Evolutionary conservation across 805 yeast genomes (phyloP).

Genomic region (Cyberlindnera veronae): DNA sequence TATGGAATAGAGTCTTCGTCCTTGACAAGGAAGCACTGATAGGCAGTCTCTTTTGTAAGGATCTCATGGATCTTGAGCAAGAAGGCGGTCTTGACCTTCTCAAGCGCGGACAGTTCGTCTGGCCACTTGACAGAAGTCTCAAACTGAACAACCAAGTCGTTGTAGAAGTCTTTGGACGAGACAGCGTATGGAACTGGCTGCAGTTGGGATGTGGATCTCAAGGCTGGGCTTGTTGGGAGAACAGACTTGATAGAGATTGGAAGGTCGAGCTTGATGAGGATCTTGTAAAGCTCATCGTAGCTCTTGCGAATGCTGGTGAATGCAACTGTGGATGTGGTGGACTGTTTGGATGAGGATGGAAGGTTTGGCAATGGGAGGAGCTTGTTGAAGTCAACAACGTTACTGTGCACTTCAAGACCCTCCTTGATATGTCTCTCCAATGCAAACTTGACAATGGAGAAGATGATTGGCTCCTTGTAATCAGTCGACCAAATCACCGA

Average conservation of each 20-base stretch:
- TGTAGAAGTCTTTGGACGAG: conserved; percentile 73
- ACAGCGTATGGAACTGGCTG: conserved; percentile 82
- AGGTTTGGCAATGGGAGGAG: conserved; percentile 57
- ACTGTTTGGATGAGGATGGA: conserved; percentile 54
- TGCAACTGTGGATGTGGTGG: conserved; percentile 40
- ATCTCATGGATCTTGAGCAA: conserved; percentile 63
- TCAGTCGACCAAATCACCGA: conserved; percentile 81
- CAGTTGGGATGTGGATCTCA: conserved; percentile 71
- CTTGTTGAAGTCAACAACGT: conserved; percentile 44
- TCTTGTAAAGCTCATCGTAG: conserved; percentile 56
- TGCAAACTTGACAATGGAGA: conserved; percentile 60
- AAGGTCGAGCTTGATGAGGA: conserved; percentile 44
- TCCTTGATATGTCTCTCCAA: conserved; percentile 61
- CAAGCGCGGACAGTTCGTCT: conserved; percentile 79
- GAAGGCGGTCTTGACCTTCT: conserved; percentile 88
- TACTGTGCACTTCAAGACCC: conserved; percentile 29
- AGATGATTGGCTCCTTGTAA: conserved; percentile 56
- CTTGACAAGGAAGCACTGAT: conserved; percentile 56
- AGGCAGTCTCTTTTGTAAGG: conserved; percentile 43
- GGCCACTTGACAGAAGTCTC: conserved; percentile 96
- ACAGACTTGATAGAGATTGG: conserved; percentile 75
- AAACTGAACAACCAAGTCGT: conserved; percentile 78
- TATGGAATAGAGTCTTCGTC: conserved; percentile 65
- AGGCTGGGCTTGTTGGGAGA: conserved; percentile 67
- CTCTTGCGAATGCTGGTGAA: conserved; percentile 45